Evolutionary conservation across 306 rosid species (phyloP), one percentile per base, ranked within the genome.

Genomic region (Lathyrus aphaca): DNA sequence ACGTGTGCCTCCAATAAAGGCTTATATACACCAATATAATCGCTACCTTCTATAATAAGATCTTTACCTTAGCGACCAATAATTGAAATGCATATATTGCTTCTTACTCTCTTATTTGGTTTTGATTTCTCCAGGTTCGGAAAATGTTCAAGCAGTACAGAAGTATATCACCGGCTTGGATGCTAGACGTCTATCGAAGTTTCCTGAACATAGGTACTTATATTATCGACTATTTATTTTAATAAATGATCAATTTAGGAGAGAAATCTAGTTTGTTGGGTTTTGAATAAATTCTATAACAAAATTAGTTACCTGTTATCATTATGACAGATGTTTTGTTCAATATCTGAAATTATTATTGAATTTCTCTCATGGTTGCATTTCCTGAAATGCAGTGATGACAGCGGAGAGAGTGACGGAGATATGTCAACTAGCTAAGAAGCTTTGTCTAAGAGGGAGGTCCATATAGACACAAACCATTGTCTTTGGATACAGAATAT

Each of bases 111-210:
- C 69, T 18, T 13, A 3, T 12, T 15, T 44, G 18, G 19, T 53
- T 67, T 61, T 78, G 43, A 68, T 21, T 48, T 77, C 77, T 78
- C 65, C 83, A 91, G 99, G 97, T 81, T 68, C 84, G 2, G 99
- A 94, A 77, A 86, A 88, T 76, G 84, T 94, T 59, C 99, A 87
- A 82, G 96, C 92, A 53, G 86, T 86, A 0, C 99, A 94, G 63
- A 94, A 91, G 74, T 91, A 84, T 82, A 86, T 94, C 53, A 94
- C 99, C 16, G 97, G 99, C 74, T 85, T 86, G 88, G 99, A 94
- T 63, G 97, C 99, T 7, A 82, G 96, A 74, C 96, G 99, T 5
- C 71, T 94, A 57, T 87, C 99, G 3, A 88, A 91, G 86, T 67
- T 84, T 66, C 79, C 95, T 9, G 99, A 91, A 71, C 77, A 77